phyloP scores from a whole-genome alignment of 2,329 filamentous ascomycete genomes.

The Arthrinium phaeospermum region DNA sequence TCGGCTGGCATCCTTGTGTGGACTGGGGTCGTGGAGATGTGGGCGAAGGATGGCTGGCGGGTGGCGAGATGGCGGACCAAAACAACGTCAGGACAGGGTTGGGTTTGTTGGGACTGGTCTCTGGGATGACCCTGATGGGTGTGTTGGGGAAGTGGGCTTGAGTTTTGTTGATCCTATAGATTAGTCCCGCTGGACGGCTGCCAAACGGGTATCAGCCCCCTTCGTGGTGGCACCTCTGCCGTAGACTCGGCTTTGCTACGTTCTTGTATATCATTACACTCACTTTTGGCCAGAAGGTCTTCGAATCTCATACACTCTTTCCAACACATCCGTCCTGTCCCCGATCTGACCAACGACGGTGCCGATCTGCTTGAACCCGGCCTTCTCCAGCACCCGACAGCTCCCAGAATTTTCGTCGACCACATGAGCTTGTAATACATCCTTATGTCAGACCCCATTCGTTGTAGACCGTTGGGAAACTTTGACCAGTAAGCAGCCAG shows the following conservation, averaged over 20 bases:
- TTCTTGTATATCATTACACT: neutral
- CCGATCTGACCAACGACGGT: neutral
- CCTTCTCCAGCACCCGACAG: neutral
- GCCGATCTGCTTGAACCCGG: neutral
- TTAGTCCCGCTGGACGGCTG: too few species aligned
- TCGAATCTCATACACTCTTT: neutral
- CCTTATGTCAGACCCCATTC: neutral
- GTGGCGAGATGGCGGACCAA: slow-evolving; percentile 30
- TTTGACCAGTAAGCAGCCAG: slow-evolving; percentile 11
- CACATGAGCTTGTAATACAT: neutral
- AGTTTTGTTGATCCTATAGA: neutral
- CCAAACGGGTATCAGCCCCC: too few species aligned
- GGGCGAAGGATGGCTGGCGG: slow-evolving; percentile 58
- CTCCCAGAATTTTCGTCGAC: neutral
- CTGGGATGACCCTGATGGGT: slow-evolving; percentile 13
- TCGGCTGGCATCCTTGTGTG: slow-evolving; percentile 62
- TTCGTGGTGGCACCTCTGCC: neutral
- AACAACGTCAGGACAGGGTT: neutral
- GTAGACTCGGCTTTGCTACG: neutral
- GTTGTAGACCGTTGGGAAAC: neutral
- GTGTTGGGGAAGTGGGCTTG: slow-evolving; percentile 17
- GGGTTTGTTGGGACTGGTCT: neutral
- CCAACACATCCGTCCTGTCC: neutral
- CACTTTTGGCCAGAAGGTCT: neutral
- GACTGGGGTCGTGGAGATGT: slow-evolving; percentile 65